Conservation (phyloP, 2,329 filamentous ascomycete species). For the Achaetomium macrosporum region DNA sequence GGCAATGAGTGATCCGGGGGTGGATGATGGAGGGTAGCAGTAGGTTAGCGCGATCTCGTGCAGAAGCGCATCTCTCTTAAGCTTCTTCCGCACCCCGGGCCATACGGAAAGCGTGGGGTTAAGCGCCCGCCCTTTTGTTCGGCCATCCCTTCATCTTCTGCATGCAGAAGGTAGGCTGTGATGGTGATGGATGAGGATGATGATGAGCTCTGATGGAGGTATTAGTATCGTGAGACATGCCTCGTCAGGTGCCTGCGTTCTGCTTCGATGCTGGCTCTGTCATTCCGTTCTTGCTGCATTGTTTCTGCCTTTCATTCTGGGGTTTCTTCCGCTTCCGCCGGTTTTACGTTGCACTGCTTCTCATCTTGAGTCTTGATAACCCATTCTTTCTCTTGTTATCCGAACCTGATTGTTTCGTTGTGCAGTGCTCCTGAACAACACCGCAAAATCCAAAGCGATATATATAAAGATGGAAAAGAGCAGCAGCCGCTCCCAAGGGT, state of each 20-base stretch:
- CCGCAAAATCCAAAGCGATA: neutral
- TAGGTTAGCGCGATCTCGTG: slow-evolving; percentile 5
- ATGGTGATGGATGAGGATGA: neutral
- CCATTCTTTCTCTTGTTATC: neutral
- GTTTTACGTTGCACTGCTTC: slow-evolving; percentile 8
- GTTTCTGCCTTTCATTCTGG: slow-evolving; percentile 5
- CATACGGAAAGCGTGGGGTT: neutral
- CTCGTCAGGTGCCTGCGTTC: slow-evolving; percentile 1
- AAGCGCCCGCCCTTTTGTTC: slow-evolving; percentile 7
- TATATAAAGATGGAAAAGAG: slow-evolving; percentile 21
- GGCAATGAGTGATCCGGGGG: neutral
- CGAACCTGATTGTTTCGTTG: neutral
- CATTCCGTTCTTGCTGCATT: neutral
- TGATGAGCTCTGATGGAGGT: slow-evolving; percentile 3
- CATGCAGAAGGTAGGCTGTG: neutral
- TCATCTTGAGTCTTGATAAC: slow-evolving; percentile 3
- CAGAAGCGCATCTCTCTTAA: neutral
- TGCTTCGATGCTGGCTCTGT: neutral
- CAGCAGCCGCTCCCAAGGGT: slow-evolving; percentile 20
- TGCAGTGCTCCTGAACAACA: slow-evolving; percentile 10
- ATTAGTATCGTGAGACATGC: slow-evolving; percentile 17
- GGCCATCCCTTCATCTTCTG: neutral
- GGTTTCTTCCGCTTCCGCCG: too few relatives aligned
- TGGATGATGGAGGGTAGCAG: slow-evolving; percentile 1
- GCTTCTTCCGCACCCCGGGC: neutral